These are phyloP conservation scores for Pythium sp. DNA, from an alignment of 352 stramenopile genomes.

Conservation along the genomic window DNA sequence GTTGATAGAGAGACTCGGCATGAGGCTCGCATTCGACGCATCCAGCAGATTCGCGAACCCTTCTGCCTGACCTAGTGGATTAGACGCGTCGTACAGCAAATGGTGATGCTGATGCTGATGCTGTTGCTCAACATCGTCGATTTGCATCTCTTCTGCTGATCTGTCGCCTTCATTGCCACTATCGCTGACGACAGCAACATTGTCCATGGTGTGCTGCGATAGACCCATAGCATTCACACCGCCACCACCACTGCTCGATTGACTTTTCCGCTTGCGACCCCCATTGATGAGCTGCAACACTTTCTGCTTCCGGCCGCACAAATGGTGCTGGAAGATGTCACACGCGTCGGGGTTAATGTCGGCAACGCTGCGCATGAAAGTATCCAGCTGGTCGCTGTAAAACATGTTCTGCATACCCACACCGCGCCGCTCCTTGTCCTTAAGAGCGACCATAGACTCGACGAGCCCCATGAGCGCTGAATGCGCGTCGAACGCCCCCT, in stretches of 20 bases:
- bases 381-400: slow-evolving; percentile 61
- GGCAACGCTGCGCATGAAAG: slow-evolving; percentile 60
- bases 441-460: slow-evolving; percentile 69
- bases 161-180: not conserved
- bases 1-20: slow-evolving; percentile 51
- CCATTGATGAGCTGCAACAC: slow-evolving; percentile 19
- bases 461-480: slow-evolving; percentile 60
- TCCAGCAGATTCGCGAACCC: slow-evolving; percentile 22
- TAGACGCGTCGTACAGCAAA: slow-evolving; percentile 21
- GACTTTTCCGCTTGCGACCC: slow-evolving; percentile 32
- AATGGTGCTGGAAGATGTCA: slow-evolving; percentile 69
- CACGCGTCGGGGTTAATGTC: slow-evolving; percentile 57
- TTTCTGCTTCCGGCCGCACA: slow-evolving; percentile 61
- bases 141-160: slow-evolving; percentile 4
- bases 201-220: not conserved
- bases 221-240: not conserved
- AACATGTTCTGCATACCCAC: slow-evolving; percentile 83
- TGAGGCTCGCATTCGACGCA: slow-evolving; percentile 30
- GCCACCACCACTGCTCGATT: not conserved
- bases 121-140: slow-evolving; percentile 2
- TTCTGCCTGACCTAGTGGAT: slow-evolving; percentile 15
- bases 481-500: slow-evolving; percentile 56
- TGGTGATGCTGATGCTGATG: slow-evolving; percentile 15
- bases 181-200: not conserved
- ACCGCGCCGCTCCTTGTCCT: slow-evolving; percentile 72